Conservation (phyloP, 805 yeast species). For the Maudiozyma barnettii region DNA sequence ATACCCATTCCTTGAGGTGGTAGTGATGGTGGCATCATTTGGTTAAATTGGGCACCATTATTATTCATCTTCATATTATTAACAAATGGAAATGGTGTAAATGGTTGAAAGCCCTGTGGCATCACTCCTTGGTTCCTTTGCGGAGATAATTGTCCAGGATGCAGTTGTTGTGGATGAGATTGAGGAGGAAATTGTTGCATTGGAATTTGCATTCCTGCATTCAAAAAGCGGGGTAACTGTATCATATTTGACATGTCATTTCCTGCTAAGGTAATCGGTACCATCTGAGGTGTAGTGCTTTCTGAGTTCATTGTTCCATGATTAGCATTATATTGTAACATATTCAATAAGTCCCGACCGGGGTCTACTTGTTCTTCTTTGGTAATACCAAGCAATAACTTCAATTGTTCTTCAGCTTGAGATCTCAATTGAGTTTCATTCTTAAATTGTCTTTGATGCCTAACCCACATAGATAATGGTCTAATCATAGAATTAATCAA, state of each 20-base stretch:
- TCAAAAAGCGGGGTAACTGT: not conserved
- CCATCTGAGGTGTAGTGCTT: too few relatives aligned
- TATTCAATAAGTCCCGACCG: conserved; percentile 65
- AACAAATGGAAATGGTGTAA: conserved; percentile 28
- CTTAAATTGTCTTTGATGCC: conserved; percentile 39
- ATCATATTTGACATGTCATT: not conserved
- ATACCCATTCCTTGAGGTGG: conserved; percentile 1
- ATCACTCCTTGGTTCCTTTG: conserved; percentile 7
- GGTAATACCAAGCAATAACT: conserved; percentile 52
- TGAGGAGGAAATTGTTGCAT: conserved; percentile 3
- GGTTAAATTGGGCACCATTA: not conserved
- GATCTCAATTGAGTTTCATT: conserved; percentile 51
- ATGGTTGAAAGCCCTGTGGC: conserved; percentile 20
- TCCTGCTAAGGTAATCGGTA: too few relatives aligned
- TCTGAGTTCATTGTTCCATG: not conserved
- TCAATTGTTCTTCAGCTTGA: conserved; percentile 57
- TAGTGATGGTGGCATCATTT: conserved; percentile 4
- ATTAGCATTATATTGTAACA: conserved; percentile 31
- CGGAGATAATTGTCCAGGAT: conserved; percentile 6
- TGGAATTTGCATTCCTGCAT: not conserved
- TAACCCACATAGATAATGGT: conserved; percentile 43
- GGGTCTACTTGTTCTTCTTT: conserved; percentile 42
- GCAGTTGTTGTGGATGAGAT: conserved; percentile 4
- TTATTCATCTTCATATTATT: conserved; percentile 10
- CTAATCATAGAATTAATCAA: conserved; percentile 34